These are phyloP conservation scores for Huntiella savannae DNA, from an alignment of 2,329 filamentous ascomycete species.

Conservation along the genomic window DNA sequence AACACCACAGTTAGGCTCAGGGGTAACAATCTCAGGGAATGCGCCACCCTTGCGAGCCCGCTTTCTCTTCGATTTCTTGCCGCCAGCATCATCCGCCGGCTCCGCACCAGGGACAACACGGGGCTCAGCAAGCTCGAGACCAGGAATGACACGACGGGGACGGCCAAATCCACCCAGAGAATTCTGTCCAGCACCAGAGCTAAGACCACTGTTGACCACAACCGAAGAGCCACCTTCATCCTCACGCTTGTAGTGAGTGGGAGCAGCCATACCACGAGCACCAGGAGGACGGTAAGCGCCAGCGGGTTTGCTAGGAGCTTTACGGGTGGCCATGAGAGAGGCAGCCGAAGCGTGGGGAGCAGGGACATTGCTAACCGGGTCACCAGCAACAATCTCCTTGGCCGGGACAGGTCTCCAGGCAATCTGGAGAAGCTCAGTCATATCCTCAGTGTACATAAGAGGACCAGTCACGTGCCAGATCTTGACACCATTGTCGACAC, in stretches of 20 bases:
- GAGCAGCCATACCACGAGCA: conserved; percentile 72
- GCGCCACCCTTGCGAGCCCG: conserved; percentile 66
- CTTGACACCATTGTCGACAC: conserved; percentile 91
- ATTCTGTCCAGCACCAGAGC: conserved; percentile 20
- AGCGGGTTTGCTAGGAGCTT: conserved; percentile 92
- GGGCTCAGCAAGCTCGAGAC: conserved; percentile 59
- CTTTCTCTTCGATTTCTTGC: conserved; percentile 99
- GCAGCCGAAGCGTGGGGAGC: conserved; percentile 65
- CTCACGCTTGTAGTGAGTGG: conserved; percentile 90
- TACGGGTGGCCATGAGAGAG: conserved; percentile 65
- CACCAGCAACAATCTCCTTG: conserved; percentile 37
- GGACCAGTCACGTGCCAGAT: conserved; percentile 81
- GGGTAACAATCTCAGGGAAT: conserved; percentile 47
- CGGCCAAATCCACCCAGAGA: conserved; percentile 64
- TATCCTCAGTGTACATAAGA: conserved; percentile 89
- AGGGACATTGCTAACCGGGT: conserved; percentile 58
- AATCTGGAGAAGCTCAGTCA: conserved; percentile 84
- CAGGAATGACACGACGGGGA: conserved; percentile 61
- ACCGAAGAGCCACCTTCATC: conserved; percentile 89
- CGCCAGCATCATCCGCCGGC: conserved; percentile 52
- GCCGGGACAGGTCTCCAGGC: conserved; percentile 62
- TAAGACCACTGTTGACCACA: conserved; percentile 51
- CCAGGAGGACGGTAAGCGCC: conserved; percentile 91
- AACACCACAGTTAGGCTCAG: conserved; percentile 26
- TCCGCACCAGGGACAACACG: conserved; percentile 47